Evolutionary conservation across 1,284 basidiomycete genomes (phyloP), one percentile per base, ranked within the genome.

Genomic region (Pholiota adiposa): DNA sequence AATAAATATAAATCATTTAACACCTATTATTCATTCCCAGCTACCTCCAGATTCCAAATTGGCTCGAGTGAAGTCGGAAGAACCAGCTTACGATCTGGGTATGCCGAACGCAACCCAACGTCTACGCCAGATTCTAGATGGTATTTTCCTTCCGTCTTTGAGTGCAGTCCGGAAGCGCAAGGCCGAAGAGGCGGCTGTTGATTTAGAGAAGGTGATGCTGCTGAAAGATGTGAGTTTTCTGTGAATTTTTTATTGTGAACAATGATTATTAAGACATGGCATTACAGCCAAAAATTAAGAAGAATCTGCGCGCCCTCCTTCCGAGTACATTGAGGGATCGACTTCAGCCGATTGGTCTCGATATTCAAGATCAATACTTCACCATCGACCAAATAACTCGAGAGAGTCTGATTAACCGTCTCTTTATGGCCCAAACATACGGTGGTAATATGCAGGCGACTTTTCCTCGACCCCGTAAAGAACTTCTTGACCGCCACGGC

Each of bases 361-460:
- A 59, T 12, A 16, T 63, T 4, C 48, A 38, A 5, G 54, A 56
- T n/a, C 54, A 56, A 18, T 53, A 53, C 9, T 65, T 54, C 38
- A 23, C 50, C 1, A 67, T 70, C 5, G 52, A 65, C 27, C 63
- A 60, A 50, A 40, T 38, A 8, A 60, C 51, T 8, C 41, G 53
- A 14, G 63, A 70, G 23, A 33, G 54, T 11, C 63, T 59, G 34
- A 63, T 68, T 8, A 46, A 55, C 2, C 65, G 68, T 9, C 14
- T 40, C 3, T 65, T 72, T 36, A 59, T 73, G 48, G 64, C 64
- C 2, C 14, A 57, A 1, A 53, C 55, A 9, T 73, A 70, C 56
- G 71, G 70, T 7, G 72, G 72, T 12, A 70, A 60, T 44, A 33
- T 50, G 11, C 66, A 66, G 34, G 49, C 23, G 18, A 52, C 66